Percentiles rank a stretch among this genome's conserved stretches.
phyloP scores from a whole-genome alignment of 2,329 filamentous ascomycete genomes.

The Leptographium flavum region DNA sequence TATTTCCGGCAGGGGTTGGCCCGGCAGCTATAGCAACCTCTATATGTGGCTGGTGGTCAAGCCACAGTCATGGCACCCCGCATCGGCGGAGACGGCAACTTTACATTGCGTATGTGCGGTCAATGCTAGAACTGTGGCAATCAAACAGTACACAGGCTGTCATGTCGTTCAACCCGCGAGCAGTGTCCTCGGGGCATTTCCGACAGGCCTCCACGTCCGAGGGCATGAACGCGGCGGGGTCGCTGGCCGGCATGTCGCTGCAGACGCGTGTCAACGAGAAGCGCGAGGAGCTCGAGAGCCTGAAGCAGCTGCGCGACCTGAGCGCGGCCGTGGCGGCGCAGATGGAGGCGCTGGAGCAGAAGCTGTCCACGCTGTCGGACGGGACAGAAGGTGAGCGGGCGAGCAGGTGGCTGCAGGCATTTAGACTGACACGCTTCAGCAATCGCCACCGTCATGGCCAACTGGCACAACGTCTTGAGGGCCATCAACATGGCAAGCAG shows the following conservation, averaged over 20 bases:
- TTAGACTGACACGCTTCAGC: slow-evolving; percentile 30
- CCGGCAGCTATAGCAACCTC: slow-evolving; percentile 4
- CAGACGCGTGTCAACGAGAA: slow-evolving; percentile 72
- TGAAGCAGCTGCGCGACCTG: slow-evolving; percentile 64
- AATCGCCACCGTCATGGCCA: slow-evolving; percentile 70
- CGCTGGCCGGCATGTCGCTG: slow-evolving; percentile 49
- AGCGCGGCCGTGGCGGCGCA: slow-evolving; percentile 66
- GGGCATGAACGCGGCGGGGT: slow-evolving; percentile 19
- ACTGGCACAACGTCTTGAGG: slow-evolving; percentile 76
- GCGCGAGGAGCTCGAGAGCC: slow-evolving; percentile 65
- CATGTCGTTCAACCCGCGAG: slow-evolving; percentile 12
- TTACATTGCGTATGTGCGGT: too few species aligned
- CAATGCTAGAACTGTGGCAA: too few species aligned
- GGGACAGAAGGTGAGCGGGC: slow-evolving; percentile 56
- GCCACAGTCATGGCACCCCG: slow-evolving; percentile 7
- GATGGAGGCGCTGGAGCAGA: slow-evolving; percentile 71
- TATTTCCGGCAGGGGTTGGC: slow-evolving; percentile 10
- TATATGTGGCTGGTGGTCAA: slow-evolving; percentile 6
- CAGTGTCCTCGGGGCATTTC: slow-evolving; percentile 48
- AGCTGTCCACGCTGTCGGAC: slow-evolving; percentile 61
- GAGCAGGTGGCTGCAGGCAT: too few species aligned
- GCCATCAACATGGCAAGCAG: slow-evolving; percentile 79
- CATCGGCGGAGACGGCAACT: background rate
- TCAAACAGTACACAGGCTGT: background rate
- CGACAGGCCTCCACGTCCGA: slow-evolving; percentile 43